Evolutionary conservation across 148 eudicot species (phyloP).

Genomic region (Spergularia bocconei): DNA sequence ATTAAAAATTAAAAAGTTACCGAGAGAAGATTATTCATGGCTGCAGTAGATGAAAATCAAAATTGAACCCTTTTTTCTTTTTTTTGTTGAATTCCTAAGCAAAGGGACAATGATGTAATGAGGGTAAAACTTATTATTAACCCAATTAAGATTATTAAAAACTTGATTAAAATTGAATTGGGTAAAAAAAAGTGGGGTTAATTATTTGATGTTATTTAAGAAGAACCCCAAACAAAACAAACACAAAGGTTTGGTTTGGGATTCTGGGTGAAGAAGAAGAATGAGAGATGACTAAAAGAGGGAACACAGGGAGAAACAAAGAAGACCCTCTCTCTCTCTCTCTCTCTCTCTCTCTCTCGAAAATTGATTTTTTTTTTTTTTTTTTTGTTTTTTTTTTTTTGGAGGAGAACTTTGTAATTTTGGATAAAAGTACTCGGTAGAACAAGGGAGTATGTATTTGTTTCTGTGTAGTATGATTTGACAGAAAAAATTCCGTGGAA

Average conservation of each 20-base stretch:
- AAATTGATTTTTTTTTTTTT: no score
- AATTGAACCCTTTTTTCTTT: neutral
- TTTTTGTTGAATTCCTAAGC: neutral
- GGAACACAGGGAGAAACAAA: neutral
- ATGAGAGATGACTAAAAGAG: neutral
- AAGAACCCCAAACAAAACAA: constrained; percentile 1
- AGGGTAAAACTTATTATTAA: neutral
- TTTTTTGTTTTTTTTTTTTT: no score
- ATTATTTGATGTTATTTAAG: no score
- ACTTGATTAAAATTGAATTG: neutral
- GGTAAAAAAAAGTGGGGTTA: neutral
- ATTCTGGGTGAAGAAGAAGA: neutral
- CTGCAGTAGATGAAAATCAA: neutral
- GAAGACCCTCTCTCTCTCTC: neutral
- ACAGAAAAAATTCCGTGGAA: no score
- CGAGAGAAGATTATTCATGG: constrained; percentile 35
- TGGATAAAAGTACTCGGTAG: no score
- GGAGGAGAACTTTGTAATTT: no score
- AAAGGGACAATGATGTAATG: neutral
- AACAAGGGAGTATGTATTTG: no score
- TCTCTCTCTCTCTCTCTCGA: neutral
- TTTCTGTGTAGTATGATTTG: no score
- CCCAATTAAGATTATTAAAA: neutral
- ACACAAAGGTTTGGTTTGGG: neutral
- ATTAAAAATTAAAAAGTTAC: neutral